Evolutionary conservation across 2,329 filamentous ascomycete species (phyloP), one percentile per base, ranked within the genome.

Genomic region (Cladosporium sp.): DNA sequence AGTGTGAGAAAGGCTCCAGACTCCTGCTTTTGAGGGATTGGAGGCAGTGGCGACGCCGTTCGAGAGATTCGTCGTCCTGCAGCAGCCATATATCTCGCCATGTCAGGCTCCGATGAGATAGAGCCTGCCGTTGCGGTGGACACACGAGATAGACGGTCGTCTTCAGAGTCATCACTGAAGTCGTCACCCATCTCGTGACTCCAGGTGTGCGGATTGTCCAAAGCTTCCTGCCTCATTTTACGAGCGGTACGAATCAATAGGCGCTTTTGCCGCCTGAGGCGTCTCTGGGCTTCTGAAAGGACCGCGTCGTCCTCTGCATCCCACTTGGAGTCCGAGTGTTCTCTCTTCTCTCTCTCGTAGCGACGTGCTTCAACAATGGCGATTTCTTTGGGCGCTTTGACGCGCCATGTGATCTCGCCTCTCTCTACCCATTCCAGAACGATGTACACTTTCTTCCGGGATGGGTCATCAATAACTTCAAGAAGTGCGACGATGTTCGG

Each of bases 381-480:
- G 69, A 98, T 91, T 73, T 93, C 91, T 65, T 89, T 90, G 7
- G 93, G 83, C 6, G 92, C 94, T 79, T 93, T 92, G 76, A 91
- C 94, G 64, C 95, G 88, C 95, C 95, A 99, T 57, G 92, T 86
- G 65, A 99, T 92, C 79, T 99, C 95, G 61, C 95, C 94, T 49
- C 94, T 86, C 76, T 97, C 92, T 65, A 97, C 93, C 78, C 94
- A 94, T 78, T 99, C 95, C 52, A 99, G 85, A 23, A 98, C 92
- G 80, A 99, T 94, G 80, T 99, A 99, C 68, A 99, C 97, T 80
- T 99, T 99, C 81, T 96, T 95, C 66, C 93, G 88, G 73, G 93
- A 92, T 1, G 94, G 94, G 76, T 99, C 95, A 76, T 99, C 95
- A 73, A 99, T 98, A 73, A 99, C 93, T 80, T 99, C 95, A 69